Evolutionary conservation across 2,329 filamentous ascomycete species (phyloP), one percentile per base, ranked within the genome.

Genomic region (Colletotrichum sp.): DNA sequence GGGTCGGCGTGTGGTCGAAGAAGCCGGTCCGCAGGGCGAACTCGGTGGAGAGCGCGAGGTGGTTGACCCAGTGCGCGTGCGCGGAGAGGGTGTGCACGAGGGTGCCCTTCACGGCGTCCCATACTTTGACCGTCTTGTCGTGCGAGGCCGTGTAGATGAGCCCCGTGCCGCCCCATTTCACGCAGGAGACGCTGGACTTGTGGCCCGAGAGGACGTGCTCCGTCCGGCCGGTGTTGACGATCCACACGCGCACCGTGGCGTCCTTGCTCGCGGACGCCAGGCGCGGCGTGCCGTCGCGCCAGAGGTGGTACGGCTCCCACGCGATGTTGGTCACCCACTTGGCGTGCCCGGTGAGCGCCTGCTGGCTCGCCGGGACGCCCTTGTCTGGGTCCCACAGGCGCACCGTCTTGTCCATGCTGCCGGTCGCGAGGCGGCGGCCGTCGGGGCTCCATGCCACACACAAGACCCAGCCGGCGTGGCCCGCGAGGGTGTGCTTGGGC

Each of bases 21-120:
- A 93, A 99, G 2, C 91, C 93, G 1, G 96, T 98, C 66, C 96
- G 91, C 43, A 98, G 88, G 3, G 94, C 96, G 81, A 96, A 97
- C 81, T 98, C 97, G 6, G 96, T 98, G 1, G 96, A 98, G 6
- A 99, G 89, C 0, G 97, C 96, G 27, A 99, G 90, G 81, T 98
- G 95, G 82, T 99, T 99, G 34, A 99, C 95, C 92, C 96, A 98
- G 83, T 98, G 97, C 1, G 94, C 95, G 82, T 99, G 97, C 3
- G 94, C 89, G 25, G 91, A 92, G 10, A 98, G 87, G 0, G 94
- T 96, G 83, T 97, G 94, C 69, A 95, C 88, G 27, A 98, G 87
- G 3, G 93, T 95, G 34, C 96, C 97, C 77, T 94, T 93, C 52
- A 90, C 89, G 1, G 94, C 91, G 80, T 97, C 93, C 96, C 96